Conservation (phyloP, 768 basidiomycete genomes). For the Imleria badia region DNA sequence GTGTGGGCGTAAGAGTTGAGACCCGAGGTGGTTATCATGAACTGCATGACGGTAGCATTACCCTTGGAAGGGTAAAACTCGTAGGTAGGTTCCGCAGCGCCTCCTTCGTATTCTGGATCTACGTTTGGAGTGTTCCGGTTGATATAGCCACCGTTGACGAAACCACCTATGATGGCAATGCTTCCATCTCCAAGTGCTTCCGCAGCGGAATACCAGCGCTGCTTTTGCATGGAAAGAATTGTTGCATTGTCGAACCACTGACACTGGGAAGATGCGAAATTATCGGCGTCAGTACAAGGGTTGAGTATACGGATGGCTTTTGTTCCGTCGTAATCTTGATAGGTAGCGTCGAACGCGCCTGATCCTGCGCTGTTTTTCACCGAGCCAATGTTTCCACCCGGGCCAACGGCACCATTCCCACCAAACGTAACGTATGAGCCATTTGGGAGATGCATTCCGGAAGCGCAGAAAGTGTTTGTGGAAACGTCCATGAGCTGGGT, state of each 20-base stretch:
- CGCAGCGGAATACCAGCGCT: slow-evolving; percentile 78
- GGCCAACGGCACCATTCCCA: slow-evolving; percentile 73
- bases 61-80: slow-evolving; percentile 77
- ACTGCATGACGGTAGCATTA: slow-evolving; percentile 54
- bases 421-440: slow-evolving; percentile 75
- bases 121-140: slow-evolving; percentile 71
- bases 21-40: slow-evolving; percentile 71
- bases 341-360: slow-evolving; percentile 60
- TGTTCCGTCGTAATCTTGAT: slow-evolving; percentile 79
- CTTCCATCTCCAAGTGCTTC: slow-evolving; percentile 76
- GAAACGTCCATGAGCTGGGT: slow-evolving; percentile 36
- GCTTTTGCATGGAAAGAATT: slow-evolving; percentile 61
- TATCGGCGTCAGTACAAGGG: slow-evolving; percentile 57
- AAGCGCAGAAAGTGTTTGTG: slow-evolving; percentile 80
- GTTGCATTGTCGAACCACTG: slow-evolving; percentile 72
- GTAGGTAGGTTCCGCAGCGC: slow-evolving; percentile 76
- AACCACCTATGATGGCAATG: slow-evolving; percentile 79
- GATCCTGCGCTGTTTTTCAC: slow-evolving; percentile 45
- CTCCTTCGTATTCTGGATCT: slow-evolving; percentile 62
- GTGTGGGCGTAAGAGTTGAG: slow-evolving; percentile 77
- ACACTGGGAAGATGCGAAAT: slow-evolving; percentile 52
- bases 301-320: slow-evolving; percentile 79
- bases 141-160: slow-evolving; percentile 75
- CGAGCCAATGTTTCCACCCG: slow-evolving; percentile 58
- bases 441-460: slow-evolving; percentile 80